phyloP scores from a whole-genome alignment of 208 protist species.

The Acanthamoeba triangularis region DNA sequence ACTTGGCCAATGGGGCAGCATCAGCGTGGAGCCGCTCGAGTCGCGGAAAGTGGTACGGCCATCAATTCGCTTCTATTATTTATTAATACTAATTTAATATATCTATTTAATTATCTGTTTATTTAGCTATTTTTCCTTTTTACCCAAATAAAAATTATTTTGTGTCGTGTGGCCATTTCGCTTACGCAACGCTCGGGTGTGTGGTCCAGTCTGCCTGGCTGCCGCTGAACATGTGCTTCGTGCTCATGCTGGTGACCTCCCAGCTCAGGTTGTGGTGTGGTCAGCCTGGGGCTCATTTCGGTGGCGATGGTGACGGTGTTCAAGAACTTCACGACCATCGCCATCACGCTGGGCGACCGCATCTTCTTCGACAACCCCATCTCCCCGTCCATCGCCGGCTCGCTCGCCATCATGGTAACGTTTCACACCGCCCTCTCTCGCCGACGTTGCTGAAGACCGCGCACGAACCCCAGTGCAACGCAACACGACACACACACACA shows the following conservation, averaged over 20 bases:
- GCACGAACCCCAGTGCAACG: too few relatives aligned
- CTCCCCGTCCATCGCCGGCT: neutral
- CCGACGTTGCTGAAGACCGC: neutral
- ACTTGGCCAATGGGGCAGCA: neutral
- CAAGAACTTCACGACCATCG: slow-evolving; percentile 72
- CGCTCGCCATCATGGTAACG: slow-evolving; percentile 33
- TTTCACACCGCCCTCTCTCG: neutral
- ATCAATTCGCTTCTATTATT: too few relatives aligned
- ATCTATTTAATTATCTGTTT: too few relatives aligned
- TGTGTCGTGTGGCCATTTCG: too few relatives aligned
- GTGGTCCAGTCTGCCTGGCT: slow-evolving; percentile 1
- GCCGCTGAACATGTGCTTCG: slow-evolving; percentile 45
- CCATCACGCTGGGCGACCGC: slow-evolving; percentile 59
- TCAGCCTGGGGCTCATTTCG: neutral
- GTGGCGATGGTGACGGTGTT: slow-evolving; percentile 67
- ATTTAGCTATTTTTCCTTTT: neutral
- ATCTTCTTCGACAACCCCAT: slow-evolving; percentile 67
- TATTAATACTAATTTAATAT: too few relatives aligned
- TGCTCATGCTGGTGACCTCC: slow-evolving; percentile 39
- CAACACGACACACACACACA: too few relatives aligned
- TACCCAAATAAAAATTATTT: neutral
- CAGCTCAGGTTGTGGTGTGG: neutral
- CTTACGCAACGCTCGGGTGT: too few relatives aligned
- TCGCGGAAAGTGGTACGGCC: slow-evolving; percentile 9
- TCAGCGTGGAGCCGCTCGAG: slow-evolving; percentile 15